phyloP scores from a whole-genome alignment of 2,329 filamentous ascomycete species.

The Colletotrichum melonis region DNA sequence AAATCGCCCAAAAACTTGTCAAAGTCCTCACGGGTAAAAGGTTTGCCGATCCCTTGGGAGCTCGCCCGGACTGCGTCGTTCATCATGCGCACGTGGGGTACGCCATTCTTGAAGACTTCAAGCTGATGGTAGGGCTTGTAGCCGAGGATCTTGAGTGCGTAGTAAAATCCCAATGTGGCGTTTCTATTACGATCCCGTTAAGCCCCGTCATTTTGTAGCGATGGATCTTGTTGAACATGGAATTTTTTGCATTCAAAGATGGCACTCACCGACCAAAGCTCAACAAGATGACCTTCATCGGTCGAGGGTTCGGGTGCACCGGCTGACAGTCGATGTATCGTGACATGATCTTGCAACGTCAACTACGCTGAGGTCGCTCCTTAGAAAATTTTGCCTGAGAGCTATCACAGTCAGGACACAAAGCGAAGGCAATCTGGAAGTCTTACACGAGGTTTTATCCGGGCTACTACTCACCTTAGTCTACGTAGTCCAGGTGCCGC shows the following conservation, averaged over 20 bases:
- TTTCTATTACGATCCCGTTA: constrained; percentile 22
- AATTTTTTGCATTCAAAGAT: not conserved
- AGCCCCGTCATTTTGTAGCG: not conserved
- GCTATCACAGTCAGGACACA: not conserved
- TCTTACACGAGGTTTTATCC: not conserved
- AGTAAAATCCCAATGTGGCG: constrained; percentile 49
- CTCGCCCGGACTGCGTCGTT: constrained; percentile 46
- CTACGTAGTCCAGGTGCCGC: not conserved
- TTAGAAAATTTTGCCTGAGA: not conserved
- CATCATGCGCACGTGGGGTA: constrained; percentile 41
- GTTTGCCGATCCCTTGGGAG: constrained; percentile 41
- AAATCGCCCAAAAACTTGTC: constrained; percentile 53
- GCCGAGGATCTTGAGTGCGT: constrained; percentile 47
- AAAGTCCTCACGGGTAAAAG: constrained; percentile 49
- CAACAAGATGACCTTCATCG: constrained; percentile 50
- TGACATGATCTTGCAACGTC: constrained; percentile 41
- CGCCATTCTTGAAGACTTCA: constrained; percentile 42
- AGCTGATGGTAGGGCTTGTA: constrained; percentile 50
- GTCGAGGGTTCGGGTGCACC: constrained; percentile 42
- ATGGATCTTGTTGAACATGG: too few species aligned
- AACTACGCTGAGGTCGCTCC: too few species aligned
- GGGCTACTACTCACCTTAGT: not conserved
- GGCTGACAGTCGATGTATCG: constrained; percentile 49
- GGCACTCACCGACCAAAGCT: constrained; percentile 49
- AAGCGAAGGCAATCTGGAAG: not conserved